Conservation (phyloP, 2,329 filamentous ascomycete species). For the Colletotrichum melonis region DNA sequence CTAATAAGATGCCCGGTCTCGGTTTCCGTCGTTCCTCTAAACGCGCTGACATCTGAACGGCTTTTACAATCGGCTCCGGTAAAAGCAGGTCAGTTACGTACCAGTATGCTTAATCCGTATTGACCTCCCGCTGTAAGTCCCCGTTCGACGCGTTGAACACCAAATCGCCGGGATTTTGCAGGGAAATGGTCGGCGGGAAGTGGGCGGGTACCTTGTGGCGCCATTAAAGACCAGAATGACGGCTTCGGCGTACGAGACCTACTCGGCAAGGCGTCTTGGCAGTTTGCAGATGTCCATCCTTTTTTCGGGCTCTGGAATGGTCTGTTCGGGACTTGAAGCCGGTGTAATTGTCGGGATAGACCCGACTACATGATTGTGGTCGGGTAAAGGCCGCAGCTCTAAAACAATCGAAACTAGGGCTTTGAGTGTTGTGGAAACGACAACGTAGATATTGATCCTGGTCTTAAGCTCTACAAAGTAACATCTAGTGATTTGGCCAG, state of each 20-base stretch:
- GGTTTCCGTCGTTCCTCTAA: not conserved
- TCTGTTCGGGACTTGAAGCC: no score
- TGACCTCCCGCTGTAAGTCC: not conserved
- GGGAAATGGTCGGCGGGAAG: not conserved
- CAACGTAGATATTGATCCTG: no score
- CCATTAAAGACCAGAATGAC: slow-evolving; percentile 8
- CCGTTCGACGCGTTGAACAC: no score
- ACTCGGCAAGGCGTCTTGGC: slow-evolving; percentile 1
- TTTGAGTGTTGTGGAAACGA: not conserved
- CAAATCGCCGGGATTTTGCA: not conserved
- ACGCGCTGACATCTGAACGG: not conserved
- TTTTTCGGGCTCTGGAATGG: no score
- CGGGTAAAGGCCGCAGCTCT: not conserved
- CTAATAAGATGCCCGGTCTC: not conserved
- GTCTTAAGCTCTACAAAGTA: no score
- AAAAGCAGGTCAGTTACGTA: not conserved
- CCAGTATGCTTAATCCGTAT: not conserved
- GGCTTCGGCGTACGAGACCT: not conserved
- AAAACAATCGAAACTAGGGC: not conserved
- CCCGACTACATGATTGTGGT: not conserved
- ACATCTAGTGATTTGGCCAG: no score
- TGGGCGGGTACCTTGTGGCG: slow-evolving; percentile 14
- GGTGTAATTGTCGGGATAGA: not conserved
- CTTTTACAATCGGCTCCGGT: not conserved
- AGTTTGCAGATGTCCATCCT: not conserved